Conservation (phyloP, 768 basidiomycete genomes). For the Pulveroboletus ravenelii region DNA sequence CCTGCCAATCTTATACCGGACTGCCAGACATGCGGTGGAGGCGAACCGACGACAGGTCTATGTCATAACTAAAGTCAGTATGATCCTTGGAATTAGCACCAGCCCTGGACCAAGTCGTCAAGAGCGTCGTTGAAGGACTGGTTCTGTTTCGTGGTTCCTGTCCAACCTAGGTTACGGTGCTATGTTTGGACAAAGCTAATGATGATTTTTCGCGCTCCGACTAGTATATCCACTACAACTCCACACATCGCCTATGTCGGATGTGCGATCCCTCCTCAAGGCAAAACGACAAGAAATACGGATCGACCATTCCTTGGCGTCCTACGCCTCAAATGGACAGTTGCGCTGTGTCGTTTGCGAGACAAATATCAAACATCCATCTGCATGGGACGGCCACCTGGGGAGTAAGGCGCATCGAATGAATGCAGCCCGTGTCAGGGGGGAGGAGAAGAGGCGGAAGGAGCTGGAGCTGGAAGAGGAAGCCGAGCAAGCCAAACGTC, state of each 20-base stretch:
- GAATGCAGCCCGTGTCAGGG: conserved; percentile 54
- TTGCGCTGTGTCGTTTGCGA: conserved; percentile 67
- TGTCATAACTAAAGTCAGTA: conserved; percentile 44
- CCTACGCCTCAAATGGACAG: conserved; percentile 62
- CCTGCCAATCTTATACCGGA: too few species aligned
- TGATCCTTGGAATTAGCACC: conserved; percentile 51
- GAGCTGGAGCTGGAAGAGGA: conserved; percentile 28
- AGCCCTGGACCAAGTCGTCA: conserved; percentile 41
- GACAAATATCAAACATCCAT: conserved; percentile 62
- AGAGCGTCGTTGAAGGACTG: conserved; percentile 50
- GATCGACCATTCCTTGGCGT: conserved; percentile 67
- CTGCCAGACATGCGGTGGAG: too few species aligned
- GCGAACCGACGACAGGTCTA: too few species aligned
- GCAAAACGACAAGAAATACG: conserved; percentile 77
- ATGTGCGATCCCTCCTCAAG: conserved; percentile 75
- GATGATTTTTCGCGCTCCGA: not conserved
- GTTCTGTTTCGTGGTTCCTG: conserved; percentile 38
- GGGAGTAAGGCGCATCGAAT: conserved; percentile 76
- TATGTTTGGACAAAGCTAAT: conserved; percentile 2
- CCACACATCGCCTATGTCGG: conserved; percentile 48
- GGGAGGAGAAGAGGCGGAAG: conserved; percentile 45
- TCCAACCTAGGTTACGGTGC: conserved; percentile 43
- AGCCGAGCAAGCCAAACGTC: conserved; percentile 31
- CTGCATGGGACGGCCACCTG: conserved; percentile 85
- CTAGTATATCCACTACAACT: not conserved